Evolutionary conservation across 441 rosid genomes (phyloP).

Genomic region (Croton setiger): DNA sequence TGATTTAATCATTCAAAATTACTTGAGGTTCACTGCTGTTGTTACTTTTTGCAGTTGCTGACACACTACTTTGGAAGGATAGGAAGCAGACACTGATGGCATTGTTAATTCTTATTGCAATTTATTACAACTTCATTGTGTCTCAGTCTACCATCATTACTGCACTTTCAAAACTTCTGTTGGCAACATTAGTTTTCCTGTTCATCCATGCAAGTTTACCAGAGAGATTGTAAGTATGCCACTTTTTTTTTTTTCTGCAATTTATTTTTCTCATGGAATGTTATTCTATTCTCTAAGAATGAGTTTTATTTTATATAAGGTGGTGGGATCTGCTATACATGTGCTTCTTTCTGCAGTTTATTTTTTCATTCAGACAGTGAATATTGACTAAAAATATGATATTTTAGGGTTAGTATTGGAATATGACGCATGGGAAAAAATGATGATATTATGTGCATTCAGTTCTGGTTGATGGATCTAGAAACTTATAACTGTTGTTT

Average conservation of each 20-base stretch:
- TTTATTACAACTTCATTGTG: slow-evolving; percentile 69
- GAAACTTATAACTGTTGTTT: too few relatives aligned
- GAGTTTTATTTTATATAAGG: not conserved
- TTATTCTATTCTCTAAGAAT: not conserved
- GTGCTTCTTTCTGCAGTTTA: not conserved
- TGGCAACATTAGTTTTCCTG: slow-evolving; percentile 44
- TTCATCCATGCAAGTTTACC: slow-evolving; percentile 66
- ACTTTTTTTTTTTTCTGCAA: slow-evolving; percentile 10
- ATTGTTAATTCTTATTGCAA: slow-evolving; percentile 49
- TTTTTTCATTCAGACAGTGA: too few relatives aligned
- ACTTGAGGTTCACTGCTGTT: slow-evolving; percentile 15
- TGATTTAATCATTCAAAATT: not conserved
- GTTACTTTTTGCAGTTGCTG: slow-evolving; percentile 63
- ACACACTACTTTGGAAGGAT: slow-evolving; percentile 65
- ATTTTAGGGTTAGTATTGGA: too few relatives aligned
- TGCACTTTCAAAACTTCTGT: slow-evolving; percentile 55
- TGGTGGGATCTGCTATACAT: slow-evolving; percentile 8
- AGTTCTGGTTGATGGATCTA: too few relatives aligned
- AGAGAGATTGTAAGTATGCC: slow-evolving; percentile 57
- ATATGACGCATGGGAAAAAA: too few relatives aligned
- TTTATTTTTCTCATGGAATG: slow-evolving; percentile 3
- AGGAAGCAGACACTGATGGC: slow-evolving; percentile 45
- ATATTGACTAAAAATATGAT: too few relatives aligned
- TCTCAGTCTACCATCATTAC: slow-evolving; percentile 49
- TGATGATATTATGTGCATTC: too few relatives aligned